Conservation (phyloP, 495 filamentous ascomycete genomes). For the Annulohypoxylon moriforme region DNA sequence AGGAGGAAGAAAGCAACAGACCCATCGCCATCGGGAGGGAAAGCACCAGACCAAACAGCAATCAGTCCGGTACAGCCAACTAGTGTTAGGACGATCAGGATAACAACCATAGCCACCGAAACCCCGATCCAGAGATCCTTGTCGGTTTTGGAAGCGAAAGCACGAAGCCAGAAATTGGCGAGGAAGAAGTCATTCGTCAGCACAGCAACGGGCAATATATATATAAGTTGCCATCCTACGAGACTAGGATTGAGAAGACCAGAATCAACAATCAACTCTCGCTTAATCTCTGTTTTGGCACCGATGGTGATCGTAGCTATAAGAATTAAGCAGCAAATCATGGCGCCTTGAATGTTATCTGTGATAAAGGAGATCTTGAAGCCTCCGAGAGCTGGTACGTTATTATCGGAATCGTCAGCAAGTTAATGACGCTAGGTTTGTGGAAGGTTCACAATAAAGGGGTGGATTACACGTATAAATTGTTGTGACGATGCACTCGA, state of each 20-base stretch:
- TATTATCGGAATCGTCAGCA: slow-evolving; percentile 37
- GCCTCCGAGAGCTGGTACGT: slow-evolving; percentile 70
- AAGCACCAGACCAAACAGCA: slow-evolving; percentile 77
- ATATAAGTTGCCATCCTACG: slow-evolving; percentile 81
- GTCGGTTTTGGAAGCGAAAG: slow-evolving; percentile 82
- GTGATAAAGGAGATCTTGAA: slow-evolving; percentile 83
- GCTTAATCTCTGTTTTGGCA: slow-evolving; percentile 74
- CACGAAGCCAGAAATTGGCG: slow-evolving; percentile 81
- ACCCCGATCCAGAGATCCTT: slow-evolving; percentile 78
- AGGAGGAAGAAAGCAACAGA: slow-evolving; percentile 78
- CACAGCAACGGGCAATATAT: slow-evolving; percentile 79
- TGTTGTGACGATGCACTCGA: slow-evolving; percentile 76
- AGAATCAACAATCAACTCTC: slow-evolving; percentile 69
- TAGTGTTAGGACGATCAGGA: slow-evolving; percentile 72
- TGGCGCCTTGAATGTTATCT: slow-evolving; percentile 79
- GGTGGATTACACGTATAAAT: slow-evolving; percentile 76
- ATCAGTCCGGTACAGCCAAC: slow-evolving; percentile 76
- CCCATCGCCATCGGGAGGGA: slow-evolving; percentile 66
- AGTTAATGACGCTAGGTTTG: not conserved
- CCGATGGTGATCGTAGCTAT: slow-evolving; percentile 78
- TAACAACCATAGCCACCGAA: slow-evolving; percentile 68
- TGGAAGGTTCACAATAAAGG: not conserved
- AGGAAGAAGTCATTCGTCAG: slow-evolving; percentile 84
- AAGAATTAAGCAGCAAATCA: slow-evolving; percentile 75
- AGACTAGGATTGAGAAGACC: slow-evolving; percentile 68